phyloP scores from a whole-genome alignment of 495 filamentous ascomycete species.

The Penicillium canariense region DNA sequence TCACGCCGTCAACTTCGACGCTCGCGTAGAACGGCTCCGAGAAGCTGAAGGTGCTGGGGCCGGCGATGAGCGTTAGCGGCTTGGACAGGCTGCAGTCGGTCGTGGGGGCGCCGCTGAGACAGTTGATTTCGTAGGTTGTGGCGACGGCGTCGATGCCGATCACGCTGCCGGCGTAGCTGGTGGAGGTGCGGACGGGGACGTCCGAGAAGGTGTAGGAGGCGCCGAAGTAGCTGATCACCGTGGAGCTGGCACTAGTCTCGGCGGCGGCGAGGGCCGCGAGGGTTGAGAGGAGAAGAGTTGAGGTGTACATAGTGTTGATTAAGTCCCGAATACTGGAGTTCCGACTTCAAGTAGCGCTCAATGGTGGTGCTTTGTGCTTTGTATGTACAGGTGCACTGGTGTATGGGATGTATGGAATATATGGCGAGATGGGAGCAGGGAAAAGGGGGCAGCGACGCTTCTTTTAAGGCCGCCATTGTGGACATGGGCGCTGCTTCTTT shows the following conservation, averaged over 20 bases:
- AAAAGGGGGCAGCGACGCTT: background rate
- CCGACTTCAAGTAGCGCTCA: no score
- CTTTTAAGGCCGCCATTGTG: background rate
- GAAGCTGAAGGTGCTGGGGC: slow-evolving; percentile 14
- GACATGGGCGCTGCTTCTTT: background rate
- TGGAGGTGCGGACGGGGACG: slow-evolving; percentile 3
- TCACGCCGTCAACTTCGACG: background rate
- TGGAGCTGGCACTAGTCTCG: background rate
- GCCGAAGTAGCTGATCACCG: background rate
- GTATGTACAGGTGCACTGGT: no score
- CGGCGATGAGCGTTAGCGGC: slow-evolving; percentile 29
- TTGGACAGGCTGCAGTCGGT: slow-evolving; percentile 17
- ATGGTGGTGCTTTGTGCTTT: no score
- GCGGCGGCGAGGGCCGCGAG: background rate
- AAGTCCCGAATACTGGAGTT: no score
- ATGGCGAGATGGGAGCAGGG: background rate
- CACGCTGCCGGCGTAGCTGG: slow-evolving; percentile 26
- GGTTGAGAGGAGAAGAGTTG: background rate
- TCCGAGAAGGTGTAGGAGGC: background rate
- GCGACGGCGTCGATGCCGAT: slow-evolving; percentile 20
- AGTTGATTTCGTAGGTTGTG: slow-evolving; percentile 32
- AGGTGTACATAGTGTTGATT: no score
- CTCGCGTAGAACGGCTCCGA: background rate
- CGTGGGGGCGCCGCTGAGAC: slow-evolving; percentile 16
- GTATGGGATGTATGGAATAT: background rate